Conservation (phyloP, 2,329 filamentous ascomycete species). For the Aschersonia sp. region DNA sequence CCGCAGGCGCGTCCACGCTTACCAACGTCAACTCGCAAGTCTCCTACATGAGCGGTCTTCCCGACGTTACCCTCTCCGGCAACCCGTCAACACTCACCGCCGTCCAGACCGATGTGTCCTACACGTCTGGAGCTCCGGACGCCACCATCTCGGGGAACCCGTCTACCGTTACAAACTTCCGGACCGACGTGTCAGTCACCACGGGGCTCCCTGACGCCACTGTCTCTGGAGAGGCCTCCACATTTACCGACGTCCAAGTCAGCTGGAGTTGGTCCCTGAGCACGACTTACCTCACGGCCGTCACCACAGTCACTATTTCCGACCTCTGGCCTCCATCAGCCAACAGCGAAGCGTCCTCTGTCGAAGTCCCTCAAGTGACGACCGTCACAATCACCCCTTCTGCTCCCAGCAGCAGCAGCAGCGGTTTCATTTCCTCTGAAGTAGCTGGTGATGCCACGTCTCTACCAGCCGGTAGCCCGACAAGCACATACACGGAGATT, state of each 20-base stretch:
- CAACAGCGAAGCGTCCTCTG: neutral
- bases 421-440: constrained; percentile 4
- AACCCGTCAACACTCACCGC: constrained; percentile 10
- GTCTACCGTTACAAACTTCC: constrained; percentile 15
- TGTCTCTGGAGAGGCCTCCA: constrained; percentile 16
- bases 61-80: constrained; percentile 15
- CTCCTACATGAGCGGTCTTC: constrained; percentile 8
- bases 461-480: constrained; percentile 5
- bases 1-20: constrained; percentile 9
- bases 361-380: constrained; percentile 3
- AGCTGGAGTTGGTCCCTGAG: constrained; percentile 9
- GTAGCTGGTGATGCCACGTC: constrained; percentile 12
- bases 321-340: constrained; percentile 13
- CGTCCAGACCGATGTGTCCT: constrained; percentile 9
- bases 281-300: constrained; percentile 5
- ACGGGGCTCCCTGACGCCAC: constrained; percentile 16
- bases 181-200: constrained; percentile 14
- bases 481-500: constrained; percentile 15
- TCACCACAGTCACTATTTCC: constrained; percentile 15
- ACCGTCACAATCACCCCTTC: constrained; percentile 10
- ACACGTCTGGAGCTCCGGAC: constrained; percentile 11
- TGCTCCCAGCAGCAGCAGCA: constrained; percentile 10
- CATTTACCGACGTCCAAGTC: constrained; percentile 14
- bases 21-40: constrained; percentile 11
- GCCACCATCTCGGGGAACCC: constrained; percentile 14